phyloP scores from a whole-genome alignment of 352 stramenopile species.

The Globisporangium spinosum region DNA sequence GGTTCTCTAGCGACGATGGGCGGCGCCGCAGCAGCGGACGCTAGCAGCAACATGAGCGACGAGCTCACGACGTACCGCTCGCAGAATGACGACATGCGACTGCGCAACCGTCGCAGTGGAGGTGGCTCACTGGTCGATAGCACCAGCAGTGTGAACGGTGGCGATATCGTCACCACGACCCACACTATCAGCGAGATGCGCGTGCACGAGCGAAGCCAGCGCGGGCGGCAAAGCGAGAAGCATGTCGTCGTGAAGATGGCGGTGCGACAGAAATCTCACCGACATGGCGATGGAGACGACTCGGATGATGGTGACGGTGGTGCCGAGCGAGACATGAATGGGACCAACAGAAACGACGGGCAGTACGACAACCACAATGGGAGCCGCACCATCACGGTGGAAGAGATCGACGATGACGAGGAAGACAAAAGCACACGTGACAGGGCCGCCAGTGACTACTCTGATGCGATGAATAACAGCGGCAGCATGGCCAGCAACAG shows the following conservation, averaged over 20 bases:
- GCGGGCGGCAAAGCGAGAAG: slow-evolving; percentile 12
- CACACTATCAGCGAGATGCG: slow-evolving; percentile 17
- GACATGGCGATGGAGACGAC: neutral
- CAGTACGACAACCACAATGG: neutral
- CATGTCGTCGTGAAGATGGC: slow-evolving; percentile 17
- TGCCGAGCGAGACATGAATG: slow-evolving; percentile 1
- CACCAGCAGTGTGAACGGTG: neutral
- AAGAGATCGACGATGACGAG: slow-evolving; percentile 18
- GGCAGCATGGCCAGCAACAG: neutral
- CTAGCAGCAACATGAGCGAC: neutral
- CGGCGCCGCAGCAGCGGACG: slow-evolving; percentile 1
- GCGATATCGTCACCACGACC: slow-evolving; percentile 12
- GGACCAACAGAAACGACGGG: slow-evolving; percentile 1
- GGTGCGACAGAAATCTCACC: slow-evolving; percentile 1
- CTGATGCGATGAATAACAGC: neutral
- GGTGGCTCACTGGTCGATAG: neutral
- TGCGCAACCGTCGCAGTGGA: neutral
- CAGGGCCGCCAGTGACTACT: neutral
- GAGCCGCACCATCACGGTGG: slow-evolving; percentile 2
- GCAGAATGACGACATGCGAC: neutral
- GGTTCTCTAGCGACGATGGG: neutral
- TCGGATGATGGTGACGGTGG: slow-evolving; percentile 1
- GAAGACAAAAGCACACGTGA: neutral
- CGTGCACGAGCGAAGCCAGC: slow-evolving; percentile 10
- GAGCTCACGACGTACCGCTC: neutral